A percentile compares a stretch with the other conserved stretches of the same genome.
phyloP scores from a whole-genome alignment of 345 rosid genomes.

The Dipteronia dyeriana region DNA sequence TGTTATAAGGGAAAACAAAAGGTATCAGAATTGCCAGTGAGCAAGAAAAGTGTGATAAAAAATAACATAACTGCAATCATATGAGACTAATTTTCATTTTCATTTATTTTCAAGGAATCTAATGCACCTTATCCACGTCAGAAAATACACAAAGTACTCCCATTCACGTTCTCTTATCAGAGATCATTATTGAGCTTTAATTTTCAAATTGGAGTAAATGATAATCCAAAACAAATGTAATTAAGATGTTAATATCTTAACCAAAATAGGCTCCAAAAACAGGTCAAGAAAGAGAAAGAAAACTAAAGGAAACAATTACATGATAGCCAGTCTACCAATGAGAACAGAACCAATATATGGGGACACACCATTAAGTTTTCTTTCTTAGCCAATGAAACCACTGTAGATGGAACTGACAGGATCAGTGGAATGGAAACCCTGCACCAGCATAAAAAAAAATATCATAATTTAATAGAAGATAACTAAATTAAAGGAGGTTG shows the following conservation, averaged over 20 bases:
- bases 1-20: neutral
- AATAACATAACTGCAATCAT: neutral
- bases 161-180: neutral
- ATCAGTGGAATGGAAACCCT: constrained; percentile 85
- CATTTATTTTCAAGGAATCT: neutral
- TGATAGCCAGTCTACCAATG: neutral
- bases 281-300: neutral
- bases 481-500: neutral
- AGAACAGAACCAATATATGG: neutral
- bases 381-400: constrained; percentile 76
- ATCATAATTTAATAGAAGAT: neutral
- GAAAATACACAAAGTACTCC: neutral
- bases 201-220: neutral
- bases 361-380: constrained; percentile 65
- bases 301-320: neutral
- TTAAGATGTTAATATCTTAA: neutral
- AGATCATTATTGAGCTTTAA: neutral
- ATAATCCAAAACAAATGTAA: neutral
- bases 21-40: neutral
- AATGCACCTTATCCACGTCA: neutral
- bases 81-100: too few relatives aligned
- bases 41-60: neutral
- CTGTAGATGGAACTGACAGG: constrained; percentile 78
- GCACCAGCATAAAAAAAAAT: constrained; percentile 29
- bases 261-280: neutral